Percentiles rank a stretch among this genome's conserved stretches.
Evolutionary conservation across 371 early-diverging fungal genomes (phyloP).

Genomic region (Rhizopus arrhizus): DNA sequence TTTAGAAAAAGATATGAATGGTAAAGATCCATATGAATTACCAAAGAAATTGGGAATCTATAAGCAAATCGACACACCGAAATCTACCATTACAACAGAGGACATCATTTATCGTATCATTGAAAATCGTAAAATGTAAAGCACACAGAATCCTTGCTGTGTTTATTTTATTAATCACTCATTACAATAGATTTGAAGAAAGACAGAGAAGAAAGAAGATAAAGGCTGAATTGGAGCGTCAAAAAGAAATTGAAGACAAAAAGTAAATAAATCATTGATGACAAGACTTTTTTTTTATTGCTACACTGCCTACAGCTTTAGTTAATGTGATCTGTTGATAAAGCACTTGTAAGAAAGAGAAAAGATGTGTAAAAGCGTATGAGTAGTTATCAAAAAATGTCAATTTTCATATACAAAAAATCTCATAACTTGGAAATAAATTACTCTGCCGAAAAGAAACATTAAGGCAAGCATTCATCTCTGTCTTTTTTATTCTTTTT

Average conservation of each 20-base stretch:
- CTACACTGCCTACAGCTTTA: no score
- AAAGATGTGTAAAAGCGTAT: no score
- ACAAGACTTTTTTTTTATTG: not conserved
- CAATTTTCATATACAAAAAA: no score
- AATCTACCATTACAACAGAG: conserved; percentile 77
- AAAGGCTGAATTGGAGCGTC: conserved; percentile 68
- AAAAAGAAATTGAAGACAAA: conserved; percentile 61
- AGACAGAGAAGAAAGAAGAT: conserved; percentile 75
- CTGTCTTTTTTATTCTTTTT: no score
- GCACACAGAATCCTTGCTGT: not conserved
- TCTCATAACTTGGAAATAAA: no score
- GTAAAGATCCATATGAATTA: conserved; percentile 79
- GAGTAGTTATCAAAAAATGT: no score
- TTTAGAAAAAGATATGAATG: conserved; percentile 69
- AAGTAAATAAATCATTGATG: conserved; percentile 30
- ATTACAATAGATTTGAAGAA: conserved; percentile 58
- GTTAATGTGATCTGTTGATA: no score
- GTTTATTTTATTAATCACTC: conserved; percentile 6
- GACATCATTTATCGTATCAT: conserved; percentile 88
- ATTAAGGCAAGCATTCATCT: no score
- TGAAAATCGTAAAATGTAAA: conserved; percentile 78
- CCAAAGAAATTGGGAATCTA: conserved; percentile 78
- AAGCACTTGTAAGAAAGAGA: no score
- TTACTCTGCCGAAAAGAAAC: no score
- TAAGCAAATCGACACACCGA: conserved; percentile 72